A percentile compares a stretch with the other conserved stretches of the same genome.
Conservation (phyloP, 371 early-diverging fungal species). For the Chytridiales sp. region DNA sequence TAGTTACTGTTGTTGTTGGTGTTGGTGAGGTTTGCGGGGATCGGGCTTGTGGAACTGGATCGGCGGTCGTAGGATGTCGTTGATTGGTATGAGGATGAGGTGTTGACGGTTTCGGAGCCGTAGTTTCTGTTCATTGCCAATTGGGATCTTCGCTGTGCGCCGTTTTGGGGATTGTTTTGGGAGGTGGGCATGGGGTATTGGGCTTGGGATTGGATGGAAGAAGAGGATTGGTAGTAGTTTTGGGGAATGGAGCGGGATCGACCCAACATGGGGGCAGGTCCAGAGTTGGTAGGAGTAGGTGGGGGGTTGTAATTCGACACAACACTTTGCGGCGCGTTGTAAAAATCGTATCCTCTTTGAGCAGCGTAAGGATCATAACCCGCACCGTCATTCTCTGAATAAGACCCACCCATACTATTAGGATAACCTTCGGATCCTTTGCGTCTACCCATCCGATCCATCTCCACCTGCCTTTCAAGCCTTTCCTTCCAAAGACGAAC, state of each 20-base stretch:
- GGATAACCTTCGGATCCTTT: slow-evolving; percentile 6
- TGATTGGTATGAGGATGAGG: neutral
- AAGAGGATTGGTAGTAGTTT: slow-evolving; percentile 29
- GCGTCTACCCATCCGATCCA: slow-evolving; percentile 21
- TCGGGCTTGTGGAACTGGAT: neutral
- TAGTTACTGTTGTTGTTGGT: no score
- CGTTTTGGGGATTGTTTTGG: neutral
- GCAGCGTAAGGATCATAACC: slow-evolving; percentile 4
- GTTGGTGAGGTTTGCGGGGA: no score
- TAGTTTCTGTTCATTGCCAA: slow-evolving; percentile 10
- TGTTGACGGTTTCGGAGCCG: slow-evolving; percentile 7
- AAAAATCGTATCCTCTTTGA: no score
- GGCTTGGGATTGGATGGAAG: no score
- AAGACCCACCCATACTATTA: slow-evolving; percentile 8
- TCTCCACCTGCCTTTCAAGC: slow-evolving; percentile 57
- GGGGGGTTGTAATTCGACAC: slow-evolving; percentile 8
- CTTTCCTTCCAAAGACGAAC: slow-evolving; percentile 81
- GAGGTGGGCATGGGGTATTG: no score
- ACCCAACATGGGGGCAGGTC: neutral
- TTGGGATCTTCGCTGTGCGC: slow-evolving; percentile 1
- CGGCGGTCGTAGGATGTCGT: neutral
- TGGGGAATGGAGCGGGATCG: slow-evolving; percentile 30
- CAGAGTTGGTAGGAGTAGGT: slow-evolving; percentile 4
- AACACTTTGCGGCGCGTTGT: no score
- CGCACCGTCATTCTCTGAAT: neutral